Percentiles rank a stretch among this genome's conserved stretches.
Evolutionary conservation across 2,329 filamentous ascomycete genomes (phyloP).

Genomic region (Aspergillus novoparasiticus): DNA sequence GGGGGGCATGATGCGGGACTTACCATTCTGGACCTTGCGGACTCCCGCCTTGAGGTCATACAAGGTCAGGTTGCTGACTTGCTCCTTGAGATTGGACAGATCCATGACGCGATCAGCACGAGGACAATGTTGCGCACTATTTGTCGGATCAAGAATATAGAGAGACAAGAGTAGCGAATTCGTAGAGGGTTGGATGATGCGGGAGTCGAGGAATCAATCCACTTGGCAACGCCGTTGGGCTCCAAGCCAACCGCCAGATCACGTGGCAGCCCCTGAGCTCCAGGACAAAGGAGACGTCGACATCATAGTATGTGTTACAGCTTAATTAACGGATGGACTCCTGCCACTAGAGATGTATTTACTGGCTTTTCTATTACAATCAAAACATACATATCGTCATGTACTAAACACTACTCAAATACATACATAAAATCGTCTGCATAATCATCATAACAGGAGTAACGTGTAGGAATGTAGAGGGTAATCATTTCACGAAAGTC

Average conservation of each 20-base stretch:
- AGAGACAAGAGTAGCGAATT: neutral
- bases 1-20: conserved; percentile 24
- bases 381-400: conserved; percentile 5
- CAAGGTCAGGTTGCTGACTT: conserved; percentile 87
- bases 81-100: conserved; percentile 79
- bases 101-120: conserved; percentile 64
- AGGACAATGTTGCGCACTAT: conserved; percentile 14
- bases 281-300: neutral
- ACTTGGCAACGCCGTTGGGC: conserved; percentile 29
- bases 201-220: conserved; percentile 23
- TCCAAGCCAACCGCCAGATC: conserved; percentile 22
- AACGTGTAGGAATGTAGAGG: conserved; percentile 6
- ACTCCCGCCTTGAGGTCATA: conserved; percentile 96
- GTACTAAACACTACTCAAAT: conserved; percentile 21
- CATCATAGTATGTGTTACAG: neutral
- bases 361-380: neutral
- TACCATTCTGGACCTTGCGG: conserved; percentile 96
- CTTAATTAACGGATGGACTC: conserved; percentile 1
- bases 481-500: conserved; percentile 1
- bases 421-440: conserved; percentile 25
- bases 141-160: conserved; percentile 12
- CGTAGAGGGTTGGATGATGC: conserved; percentile 2
- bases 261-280: conserved; percentile 36
- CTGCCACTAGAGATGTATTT: neutral
- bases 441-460: conserved; percentile 21